These are phyloP conservation scores for Podospora conica DNA, from an alignment of 495 filamentous ascomycete genomes.

Conservation along the genomic window DNA sequence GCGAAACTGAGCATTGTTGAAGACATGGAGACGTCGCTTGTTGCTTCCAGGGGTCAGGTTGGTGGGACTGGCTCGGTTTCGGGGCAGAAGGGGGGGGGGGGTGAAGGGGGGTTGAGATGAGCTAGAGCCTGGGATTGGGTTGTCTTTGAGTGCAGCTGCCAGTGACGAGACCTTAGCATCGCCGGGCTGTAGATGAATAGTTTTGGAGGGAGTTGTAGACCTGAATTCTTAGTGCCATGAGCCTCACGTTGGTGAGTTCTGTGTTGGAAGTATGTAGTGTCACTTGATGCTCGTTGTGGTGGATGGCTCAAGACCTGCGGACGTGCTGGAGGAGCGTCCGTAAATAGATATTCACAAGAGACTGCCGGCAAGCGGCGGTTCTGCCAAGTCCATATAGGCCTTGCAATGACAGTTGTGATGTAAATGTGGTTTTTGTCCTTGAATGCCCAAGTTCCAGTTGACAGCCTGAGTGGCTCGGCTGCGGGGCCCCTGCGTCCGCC, in stretches of 20 bases:
- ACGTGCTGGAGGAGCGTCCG: neutral
- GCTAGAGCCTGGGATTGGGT: too few relatives aligned
- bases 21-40: neutral
- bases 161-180: neutral
- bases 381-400: neutral
- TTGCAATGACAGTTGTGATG: neutral
- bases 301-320: too few relatives aligned
- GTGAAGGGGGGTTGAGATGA: neutral
- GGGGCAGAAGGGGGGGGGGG: neutral
- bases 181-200: neutral
- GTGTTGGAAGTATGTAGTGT: too few relatives aligned
- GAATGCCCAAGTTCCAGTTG: neutral
- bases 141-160: too few relatives aligned
- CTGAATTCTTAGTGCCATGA: too few relatives aligned
- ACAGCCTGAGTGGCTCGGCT: neutral
- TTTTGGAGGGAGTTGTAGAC: too few relatives aligned
- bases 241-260: too few relatives aligned
- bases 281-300: too few relatives aligned
- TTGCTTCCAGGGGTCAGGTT: neutral
- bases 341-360: neutral
- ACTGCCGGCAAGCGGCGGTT: neutral
- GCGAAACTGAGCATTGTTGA: neutral
- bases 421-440: too few relatives aligned
- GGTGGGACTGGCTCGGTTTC: neutral
- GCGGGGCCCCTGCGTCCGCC: neutral